These are phyloP conservation scores for Alternaria alternata DNA, from an alignment of 2,329 filamentous ascomycete genomes.

Conservation along the genomic window DNA sequence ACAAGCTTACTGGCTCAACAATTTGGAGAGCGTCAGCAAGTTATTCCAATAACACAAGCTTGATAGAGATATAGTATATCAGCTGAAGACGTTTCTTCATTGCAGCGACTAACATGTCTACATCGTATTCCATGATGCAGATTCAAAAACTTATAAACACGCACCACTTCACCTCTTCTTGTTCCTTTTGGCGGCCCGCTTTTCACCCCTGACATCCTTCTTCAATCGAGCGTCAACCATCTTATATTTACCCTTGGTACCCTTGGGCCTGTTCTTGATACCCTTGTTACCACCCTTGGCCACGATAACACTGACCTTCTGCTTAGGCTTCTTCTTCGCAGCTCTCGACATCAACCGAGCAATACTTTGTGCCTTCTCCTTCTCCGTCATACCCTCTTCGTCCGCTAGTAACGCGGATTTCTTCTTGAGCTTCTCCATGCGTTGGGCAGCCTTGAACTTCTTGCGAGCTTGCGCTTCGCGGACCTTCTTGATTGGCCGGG, in stretches of 20 bases:
- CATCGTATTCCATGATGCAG: background rate
- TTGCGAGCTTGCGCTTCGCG: constrained; percentile 95
- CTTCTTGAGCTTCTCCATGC: constrained; percentile 93
- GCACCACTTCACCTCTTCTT: constrained; percentile 47
- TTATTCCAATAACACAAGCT: background rate
- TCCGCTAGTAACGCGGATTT: constrained; percentile 91
- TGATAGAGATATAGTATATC: background rate
- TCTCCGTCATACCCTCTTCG: constrained; percentile 92
- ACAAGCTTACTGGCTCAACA: too few relatives aligned
- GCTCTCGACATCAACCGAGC: constrained; percentile 81
- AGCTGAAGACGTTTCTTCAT: background rate
- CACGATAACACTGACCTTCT: constrained; percentile 86
- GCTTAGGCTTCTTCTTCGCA: constrained; percentile 83
- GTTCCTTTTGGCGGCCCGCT: constrained; percentile 80
- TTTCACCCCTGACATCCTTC: constrained; percentile 91
- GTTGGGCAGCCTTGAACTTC: constrained; percentile 93
- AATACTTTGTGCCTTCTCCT: constrained; percentile 91
- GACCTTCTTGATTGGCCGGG: constrained; percentile 98
- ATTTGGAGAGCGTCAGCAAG: too few relatives aligned
- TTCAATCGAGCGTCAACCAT: constrained; percentile 96
- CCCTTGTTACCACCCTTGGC: constrained; percentile 85
- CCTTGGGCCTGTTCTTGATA: constrained; percentile 84
- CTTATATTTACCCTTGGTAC: constrained; percentile 95
- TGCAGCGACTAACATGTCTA: background rate
- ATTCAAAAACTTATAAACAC: background rate